Evolutionary conservation across 768 basidiomycete species (phyloP), one percentile per base, ranked within the genome.

Genomic region (Suillus americanus): DNA sequence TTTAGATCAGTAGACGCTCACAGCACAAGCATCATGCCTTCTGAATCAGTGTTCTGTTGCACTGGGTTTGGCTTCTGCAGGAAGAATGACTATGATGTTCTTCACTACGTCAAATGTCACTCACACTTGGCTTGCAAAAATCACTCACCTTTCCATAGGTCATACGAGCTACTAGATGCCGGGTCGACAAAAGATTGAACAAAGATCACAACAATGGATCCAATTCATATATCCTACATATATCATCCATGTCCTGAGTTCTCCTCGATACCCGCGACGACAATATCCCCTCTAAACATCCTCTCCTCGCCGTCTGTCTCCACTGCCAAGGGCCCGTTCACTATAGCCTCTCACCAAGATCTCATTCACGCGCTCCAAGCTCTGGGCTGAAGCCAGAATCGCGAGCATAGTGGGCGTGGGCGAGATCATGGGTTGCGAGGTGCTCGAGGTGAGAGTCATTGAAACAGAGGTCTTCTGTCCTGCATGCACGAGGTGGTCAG

Each of bases 281-380:
- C 8, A 37, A n/a, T 12, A 30, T 10, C 23, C 54, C 13, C 18
- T 4, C 28, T 59, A 41, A 28, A 20, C 20, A 38, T 33, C 13
- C 53, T 59, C 56, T 62, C 64, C 60, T 74, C 66, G 37, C 12
- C 30, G 5, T n/a, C 20, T 33, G 8, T 54, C 33, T 2, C 12
- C 53, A 7, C 53, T 33, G 6, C 30, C 53, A n/a, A n/a, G 30
- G 2, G 53, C 53, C 12, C 53, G 53, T 33, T 54, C 53, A 54
- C 69, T 75, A 74, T 80, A 78, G 8, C 81, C 76, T 62, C 65
- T 70, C 25, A 73, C 70, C 37, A 82, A 70, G 25, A 82, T 79
- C 23, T 76, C 72, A 37, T 78, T 77, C 3, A 82, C 78, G 57
- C 67, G 75, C 18, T 72, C 74, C 40, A 40, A 53, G 54, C 70